Conservation (phyloP, 495 filamentous ascomycete species). For the Podospora tetraspora region DNA sequence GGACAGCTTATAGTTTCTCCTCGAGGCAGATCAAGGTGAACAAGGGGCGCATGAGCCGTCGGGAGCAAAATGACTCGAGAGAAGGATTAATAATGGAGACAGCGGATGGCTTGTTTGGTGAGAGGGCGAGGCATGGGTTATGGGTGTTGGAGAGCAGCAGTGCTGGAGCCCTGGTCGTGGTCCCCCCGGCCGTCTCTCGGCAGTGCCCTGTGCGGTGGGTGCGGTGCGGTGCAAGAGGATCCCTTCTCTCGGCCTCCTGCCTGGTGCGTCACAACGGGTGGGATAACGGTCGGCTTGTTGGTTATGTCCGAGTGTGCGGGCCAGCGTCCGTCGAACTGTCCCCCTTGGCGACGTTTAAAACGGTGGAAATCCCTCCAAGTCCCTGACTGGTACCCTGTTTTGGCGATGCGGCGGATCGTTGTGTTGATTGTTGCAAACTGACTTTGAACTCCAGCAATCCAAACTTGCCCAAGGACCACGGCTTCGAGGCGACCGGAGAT, state of each 20-base stretch:
- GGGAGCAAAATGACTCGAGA: conserved; percentile 20
- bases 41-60: conserved; percentile 18
- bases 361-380: background rate
- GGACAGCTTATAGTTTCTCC: background rate
- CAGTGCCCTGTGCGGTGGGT: conserved; percentile 8
- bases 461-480: background rate
- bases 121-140: conserved; percentile 7
- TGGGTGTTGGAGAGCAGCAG: conserved; percentile 6
- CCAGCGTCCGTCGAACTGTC: background rate
- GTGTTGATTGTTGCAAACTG: background rate
- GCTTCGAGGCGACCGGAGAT: background rate
- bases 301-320: conserved; percentile 33
- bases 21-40: conserved; percentile 11
- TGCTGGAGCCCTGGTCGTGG: conserved; percentile 3
- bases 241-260: conserved; percentile 17
- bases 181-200: conserved; percentile 10
- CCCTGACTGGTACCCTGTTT: background rate
- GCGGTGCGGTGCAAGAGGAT: conserved; percentile 4
- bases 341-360: background rate
- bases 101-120: conserved; percentile 10
- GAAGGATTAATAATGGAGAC: conserved; percentile 23
- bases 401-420: background rate
- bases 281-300: conserved; percentile 32
- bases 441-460: background rate
- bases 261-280: conserved; percentile 10